Evolutionary conservation across 345 rosid species (phyloP), one percentile per base, ranked within the genome.

Genomic region (Ceriops tagal): DNA sequence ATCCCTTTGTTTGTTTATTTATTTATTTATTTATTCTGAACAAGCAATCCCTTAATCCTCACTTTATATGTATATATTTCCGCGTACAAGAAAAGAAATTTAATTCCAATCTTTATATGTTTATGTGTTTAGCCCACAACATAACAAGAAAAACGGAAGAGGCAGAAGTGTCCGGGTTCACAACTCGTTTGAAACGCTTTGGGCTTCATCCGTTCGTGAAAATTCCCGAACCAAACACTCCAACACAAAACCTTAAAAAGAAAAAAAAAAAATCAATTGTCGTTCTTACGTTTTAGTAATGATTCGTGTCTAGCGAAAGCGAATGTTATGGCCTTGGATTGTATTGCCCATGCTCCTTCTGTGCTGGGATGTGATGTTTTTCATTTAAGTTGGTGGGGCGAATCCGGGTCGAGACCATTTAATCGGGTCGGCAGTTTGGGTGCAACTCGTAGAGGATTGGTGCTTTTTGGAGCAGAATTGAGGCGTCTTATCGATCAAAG

Each of bases 241-340:
- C 22, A 26, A 35, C 27, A n/a, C n/a, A 20, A 32, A 9, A 46
- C 37, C 27, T 6, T 61, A 9, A 3, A 30, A 43, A 24, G 21
- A 5, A 4, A 11, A 7, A 13, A 64, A 15, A 34, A 18, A 1
- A 16, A 5, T 6, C 6, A 24, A 3, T 43, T 11, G 49, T 43
- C 19, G 49, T 13, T 13, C 49, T 15, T 39, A 10, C 15, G 46
- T 39, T 39, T 39, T 39, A 16, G 46, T 10, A 39, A 39, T 39
- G 46, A 39, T 39, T 39, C 46, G 46, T 39, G 46, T 10, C 46
- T 39, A 13, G 18, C 18, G 5, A 43, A 13, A 13, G 49, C 49
- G 49, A 13, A 43, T 51, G 58, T 32, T 49, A 83, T 80, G 84
- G 82, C 80, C 37, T 46, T 75, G 47, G 64, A 67, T 47, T 56